Evolutionary conservation across 306 rosid species (phyloP).

Genomic region (Quercus wislizeni): DNA sequence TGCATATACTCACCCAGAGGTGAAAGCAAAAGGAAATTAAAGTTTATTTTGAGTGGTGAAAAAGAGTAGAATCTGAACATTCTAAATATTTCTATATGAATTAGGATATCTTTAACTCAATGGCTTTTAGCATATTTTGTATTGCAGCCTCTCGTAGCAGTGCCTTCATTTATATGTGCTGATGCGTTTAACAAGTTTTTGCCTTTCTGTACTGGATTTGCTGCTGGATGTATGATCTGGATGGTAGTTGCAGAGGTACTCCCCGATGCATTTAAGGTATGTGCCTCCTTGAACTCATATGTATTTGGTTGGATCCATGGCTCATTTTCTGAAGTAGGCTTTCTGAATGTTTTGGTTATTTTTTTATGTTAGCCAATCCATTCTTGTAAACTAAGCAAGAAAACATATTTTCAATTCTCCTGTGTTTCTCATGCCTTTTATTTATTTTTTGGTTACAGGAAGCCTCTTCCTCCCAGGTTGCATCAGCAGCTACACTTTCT

Average conservation of each 20-base stretch:
- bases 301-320: neutral
- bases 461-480: conserved; percentile 94
- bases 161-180: conserved; percentile 95
- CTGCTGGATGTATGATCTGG: conserved; percentile 99
- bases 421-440: neutral
- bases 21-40: neutral
- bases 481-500: conserved; percentile 88
- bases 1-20: neutral
- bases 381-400: neutral
- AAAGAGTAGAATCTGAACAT: too few species aligned
- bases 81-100: neutral
- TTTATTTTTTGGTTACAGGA: conserved; percentile 48
- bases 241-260: conserved; percentile 99
- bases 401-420: neutral
- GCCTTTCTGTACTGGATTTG: conserved; percentile 98
- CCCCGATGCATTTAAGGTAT: conserved; percentile 97
- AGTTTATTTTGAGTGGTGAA: neutral
- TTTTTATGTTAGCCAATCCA: neutral
- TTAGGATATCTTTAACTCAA: conserved; percentile 5
- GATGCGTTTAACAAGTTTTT: conserved; percentile 95
- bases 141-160: conserved; percentile 95
- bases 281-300: neutral
- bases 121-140: conserved; percentile 13
- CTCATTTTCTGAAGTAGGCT: neutral
- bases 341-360: neutral